These are phyloP conservation scores for Metahyphopichia silvanorum DNA, from an alignment of 805 yeast species.

Conservation along the genomic window DNA sequence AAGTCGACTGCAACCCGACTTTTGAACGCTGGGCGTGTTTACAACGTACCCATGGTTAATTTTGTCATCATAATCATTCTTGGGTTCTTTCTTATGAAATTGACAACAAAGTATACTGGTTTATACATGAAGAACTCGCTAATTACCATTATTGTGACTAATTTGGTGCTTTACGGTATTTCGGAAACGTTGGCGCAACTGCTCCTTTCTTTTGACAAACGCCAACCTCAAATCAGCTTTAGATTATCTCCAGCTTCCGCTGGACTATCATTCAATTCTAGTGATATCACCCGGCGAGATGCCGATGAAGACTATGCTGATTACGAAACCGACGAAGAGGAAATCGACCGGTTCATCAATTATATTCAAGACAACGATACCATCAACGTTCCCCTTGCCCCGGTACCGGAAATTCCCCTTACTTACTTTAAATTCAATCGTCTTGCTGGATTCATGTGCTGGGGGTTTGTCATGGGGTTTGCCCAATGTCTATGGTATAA, in stretches of 20 bases:
- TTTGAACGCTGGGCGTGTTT: slow-evolving; percentile 33
- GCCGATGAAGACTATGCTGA: slow-evolving; percentile 6
- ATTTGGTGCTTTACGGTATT: slow-evolving; percentile 79
- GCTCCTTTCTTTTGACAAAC: slow-evolving; percentile 31
- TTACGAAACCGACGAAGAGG: slow-evolving; percentile 15
- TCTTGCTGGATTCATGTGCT: slow-evolving; percentile 72
- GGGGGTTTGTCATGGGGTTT: slow-evolving; percentile 86
- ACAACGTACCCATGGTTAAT: slow-evolving; percentile 56
- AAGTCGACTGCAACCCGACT: slow-evolving; percentile 1
- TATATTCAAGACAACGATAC: slow-evolving; percentile 29
- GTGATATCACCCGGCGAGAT: not conserved
- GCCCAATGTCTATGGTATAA: slow-evolving; percentile 88
- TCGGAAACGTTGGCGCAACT: slow-evolving; percentile 90
- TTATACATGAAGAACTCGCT: slow-evolving; percentile 64
- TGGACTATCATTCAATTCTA: not conserved
- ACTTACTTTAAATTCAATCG: slow-evolving; percentile 62
- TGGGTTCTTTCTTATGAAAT: slow-evolving; percentile 46
- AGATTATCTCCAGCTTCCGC: slow-evolving; percentile 7
- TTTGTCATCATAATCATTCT: slow-evolving; percentile 49
- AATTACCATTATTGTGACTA: slow-evolving; percentile 77
- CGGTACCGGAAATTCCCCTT: slow-evolving; percentile 13
- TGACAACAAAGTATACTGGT: slow-evolving; percentile 56
- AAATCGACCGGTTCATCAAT: slow-evolving; percentile 24
- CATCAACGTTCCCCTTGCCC: slow-evolving; percentile 2
- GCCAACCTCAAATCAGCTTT: slow-evolving; percentile 19